Conservation (phyloP, 768 basidiomycete species). For the Russula brevipes region DNA sequence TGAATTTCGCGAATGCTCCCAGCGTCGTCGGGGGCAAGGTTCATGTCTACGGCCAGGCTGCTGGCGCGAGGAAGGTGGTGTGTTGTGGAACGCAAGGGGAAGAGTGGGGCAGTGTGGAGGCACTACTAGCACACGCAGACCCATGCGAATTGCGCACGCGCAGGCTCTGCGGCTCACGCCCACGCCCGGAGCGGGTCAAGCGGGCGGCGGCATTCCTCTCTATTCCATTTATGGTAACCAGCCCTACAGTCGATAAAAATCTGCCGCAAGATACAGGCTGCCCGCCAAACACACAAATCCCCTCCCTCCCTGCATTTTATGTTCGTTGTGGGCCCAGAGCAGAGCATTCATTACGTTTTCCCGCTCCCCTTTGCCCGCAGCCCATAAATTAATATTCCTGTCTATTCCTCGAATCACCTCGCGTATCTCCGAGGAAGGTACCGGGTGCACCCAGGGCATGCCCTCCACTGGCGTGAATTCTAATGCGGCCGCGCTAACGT, state of each 20-base stretch:
- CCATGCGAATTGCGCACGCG: background rate
- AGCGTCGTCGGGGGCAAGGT: conserved; percentile 6
- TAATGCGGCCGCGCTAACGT: conserved; percentile 48
- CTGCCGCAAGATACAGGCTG: conserved; percentile 91
- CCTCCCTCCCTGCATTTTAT: conserved; percentile 26
- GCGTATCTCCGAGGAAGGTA: conserved; percentile 47
- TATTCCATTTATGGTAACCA: conserved; percentile 2
- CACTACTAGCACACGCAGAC: background rate
- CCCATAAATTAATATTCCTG: conserved; percentile 47
- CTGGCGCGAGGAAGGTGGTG: background rate
- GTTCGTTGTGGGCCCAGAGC: conserved; percentile 32
- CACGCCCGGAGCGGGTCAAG: background rate
- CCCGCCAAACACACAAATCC: conserved; percentile 74
- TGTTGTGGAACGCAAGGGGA: background rate
- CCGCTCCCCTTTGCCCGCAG: conserved; percentile 33
- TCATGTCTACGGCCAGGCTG: conserved; percentile 1
- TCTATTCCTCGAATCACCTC: conserved; percentile 41
- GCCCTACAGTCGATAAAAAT: conserved; percentile 60
- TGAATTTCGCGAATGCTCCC: background rate
- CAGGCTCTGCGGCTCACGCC: background rate
- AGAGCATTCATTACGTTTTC: conserved; percentile 44
- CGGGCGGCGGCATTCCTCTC: background rate
- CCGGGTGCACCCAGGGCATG: conserved; percentile 91
- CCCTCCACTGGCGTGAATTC: conserved; percentile 73
- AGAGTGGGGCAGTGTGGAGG: background rate